These are phyloP conservation scores for bread wheat (Triticum aestivum) DNA, from an alignment of 176 grass and related monocot genomes.

Conservation along the genomic window DNA sequence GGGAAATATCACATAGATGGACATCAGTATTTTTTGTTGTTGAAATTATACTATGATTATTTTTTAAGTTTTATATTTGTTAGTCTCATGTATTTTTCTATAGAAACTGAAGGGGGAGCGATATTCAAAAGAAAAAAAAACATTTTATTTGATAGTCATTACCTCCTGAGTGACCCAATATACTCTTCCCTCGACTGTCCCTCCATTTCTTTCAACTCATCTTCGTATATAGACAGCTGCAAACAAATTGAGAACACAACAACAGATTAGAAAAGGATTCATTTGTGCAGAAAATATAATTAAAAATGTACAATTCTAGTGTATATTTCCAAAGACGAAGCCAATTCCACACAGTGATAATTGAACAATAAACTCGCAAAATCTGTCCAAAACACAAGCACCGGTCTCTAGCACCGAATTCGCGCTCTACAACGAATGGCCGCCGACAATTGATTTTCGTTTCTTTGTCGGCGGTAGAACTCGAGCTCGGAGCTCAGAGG, in stretches of 20 bases:
- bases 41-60: too few relatives aligned
- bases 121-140: too few relatives aligned
- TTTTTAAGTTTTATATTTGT: background rate
- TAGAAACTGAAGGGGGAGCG: background rate
- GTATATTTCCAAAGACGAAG: background rate
- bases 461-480: background rate
- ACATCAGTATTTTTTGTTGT: background rate
- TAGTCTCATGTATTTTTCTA: background rate
- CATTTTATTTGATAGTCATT: background rate
- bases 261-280: background rate
- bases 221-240: slow-evolving; percentile 47
- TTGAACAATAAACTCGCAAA: too few relatives aligned
- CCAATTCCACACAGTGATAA: accelerated
- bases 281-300: too few relatives aligned
- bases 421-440: too few relatives aligned
- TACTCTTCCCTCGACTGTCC: slow-evolving; percentile 76
- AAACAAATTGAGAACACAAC: background rate
- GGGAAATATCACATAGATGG: background rate
- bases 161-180: slow-evolving; percentile 79
- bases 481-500: too few relatives aligned
- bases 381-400: background rate
- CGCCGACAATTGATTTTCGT: background rate
- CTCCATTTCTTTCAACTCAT: slow-evolving; percentile 65
- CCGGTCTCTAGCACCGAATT: too few relatives aligned
- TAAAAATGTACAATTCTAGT: background rate